Percentiles rank a stretch among this genome's conserved stretches.
These are phyloP conservation scores for Fusarium mundagurra DNA, from an alignment of 2,329 filamentous ascomycete species.

Conservation along the genomic window DNA sequence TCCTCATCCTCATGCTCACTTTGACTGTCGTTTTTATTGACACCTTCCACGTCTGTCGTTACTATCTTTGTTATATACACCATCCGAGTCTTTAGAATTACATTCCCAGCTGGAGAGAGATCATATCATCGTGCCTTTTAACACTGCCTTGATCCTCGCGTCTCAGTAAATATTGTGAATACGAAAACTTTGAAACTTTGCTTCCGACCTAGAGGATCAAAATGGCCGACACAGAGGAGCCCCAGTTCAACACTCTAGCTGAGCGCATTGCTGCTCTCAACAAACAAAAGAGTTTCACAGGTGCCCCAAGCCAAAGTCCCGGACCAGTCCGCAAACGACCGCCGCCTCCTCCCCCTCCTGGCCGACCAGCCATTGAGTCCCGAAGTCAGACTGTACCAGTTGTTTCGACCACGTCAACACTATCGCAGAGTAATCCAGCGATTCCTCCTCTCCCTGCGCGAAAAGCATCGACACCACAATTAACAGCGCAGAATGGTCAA, in stretches of 20 bases:
- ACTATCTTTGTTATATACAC: background rate
- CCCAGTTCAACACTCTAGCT: constrained; percentile 67
- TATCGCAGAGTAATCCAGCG: constrained; percentile 22
- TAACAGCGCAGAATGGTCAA: constrained; percentile 11
- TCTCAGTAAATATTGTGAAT: background rate
- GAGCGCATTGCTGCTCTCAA: constrained; percentile 73
- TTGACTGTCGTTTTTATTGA: constrained; percentile 3
- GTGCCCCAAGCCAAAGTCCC: constrained; percentile 47
- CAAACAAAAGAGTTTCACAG: constrained; percentile 67
- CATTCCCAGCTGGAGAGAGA: background rate
- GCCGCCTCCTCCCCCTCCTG: constrained; percentile 53
- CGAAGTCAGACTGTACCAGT: constrained; percentile 51
- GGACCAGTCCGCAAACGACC: constrained; percentile 55
- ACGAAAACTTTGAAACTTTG: background rate
- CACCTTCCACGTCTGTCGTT: constrained; percentile 16
- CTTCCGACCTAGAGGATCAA: background rate
- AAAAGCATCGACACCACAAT: constrained; percentile 18
- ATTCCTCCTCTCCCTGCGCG: constrained; percentile 36
- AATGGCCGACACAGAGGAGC: constrained; percentile 72
- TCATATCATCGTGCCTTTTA: background rate
- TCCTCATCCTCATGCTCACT: background rate
- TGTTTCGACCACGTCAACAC: constrained; percentile 44
- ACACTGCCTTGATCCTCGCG: constrained; percentile 1
- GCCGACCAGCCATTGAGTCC: constrained; percentile 51
- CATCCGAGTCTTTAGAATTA: background rate